Evolutionary conservation across 2,329 filamentous ascomycete species (phyloP), one percentile per base, ranked within the genome.

Genomic region (Xylaria sp.): DNA sequence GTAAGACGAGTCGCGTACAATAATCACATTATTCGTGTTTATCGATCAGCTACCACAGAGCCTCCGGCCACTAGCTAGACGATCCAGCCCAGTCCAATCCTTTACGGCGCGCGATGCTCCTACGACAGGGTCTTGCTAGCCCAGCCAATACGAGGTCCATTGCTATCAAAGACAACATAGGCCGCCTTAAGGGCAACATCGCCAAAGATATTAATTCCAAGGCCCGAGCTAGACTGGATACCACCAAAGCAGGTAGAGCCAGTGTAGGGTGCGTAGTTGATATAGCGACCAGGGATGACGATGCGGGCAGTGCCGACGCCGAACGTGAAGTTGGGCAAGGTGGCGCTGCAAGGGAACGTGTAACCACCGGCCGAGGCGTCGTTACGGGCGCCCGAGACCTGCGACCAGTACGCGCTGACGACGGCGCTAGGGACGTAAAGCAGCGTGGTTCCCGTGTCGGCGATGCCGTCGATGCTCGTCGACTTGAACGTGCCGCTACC

Each of bases 101-200:
- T 48, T 62, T n/a, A n/a, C n/a, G n/a, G n/a, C n/a, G n/a, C n/a
- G n/a, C n/a, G n/a, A n/a, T n/a, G n/a, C n/a, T 6, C 29, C 11
- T 11, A 33, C 29, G 29, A 63, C 35, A 58, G n/a, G 27, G 9
- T 33, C 70, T 78, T 78, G 25, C 58, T 62, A 55, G 81, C 81
- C 63, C 80, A 81, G 38, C 81, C 81, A n/a, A 83, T 68, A 37
- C 74, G 71, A n/a, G 78, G 79, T 6, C 74, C 66, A 2, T 72
- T 70, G 44, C 37, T 49, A 71, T 87, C 83, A 66, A 87, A 88
- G 58, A 90, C 81, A 41, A 86, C 85, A 68, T 86, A 89, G 70
- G 86, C 83, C 64, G 81, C 80, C 83, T 90, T 90, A 61, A 90
- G 80, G 77, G 88, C 87, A 65, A 88, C 79, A 67, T 90, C 87